Conservation (phyloP, 2,329 filamentous ascomycete genomes). For the Lasiodiplodia citricola region DNA sequence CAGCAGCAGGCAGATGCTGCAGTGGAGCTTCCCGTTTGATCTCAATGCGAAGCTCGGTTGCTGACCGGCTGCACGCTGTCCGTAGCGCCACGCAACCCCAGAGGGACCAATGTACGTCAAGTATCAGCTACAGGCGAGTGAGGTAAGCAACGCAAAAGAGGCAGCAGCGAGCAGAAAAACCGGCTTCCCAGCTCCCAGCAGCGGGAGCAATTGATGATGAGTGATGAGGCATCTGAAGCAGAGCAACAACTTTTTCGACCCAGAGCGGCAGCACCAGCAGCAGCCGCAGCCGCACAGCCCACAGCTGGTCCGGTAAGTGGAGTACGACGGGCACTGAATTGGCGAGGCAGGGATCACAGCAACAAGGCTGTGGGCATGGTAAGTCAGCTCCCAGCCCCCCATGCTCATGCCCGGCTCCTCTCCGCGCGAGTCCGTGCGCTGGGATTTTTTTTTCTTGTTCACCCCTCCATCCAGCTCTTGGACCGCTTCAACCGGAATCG, state of each 20-base stretch:
- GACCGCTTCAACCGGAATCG: background rate
- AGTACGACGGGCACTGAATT: background rate
- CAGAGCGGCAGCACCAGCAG: background rate
- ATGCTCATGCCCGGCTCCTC: constrained; percentile 9
- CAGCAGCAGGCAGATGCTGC: background rate
- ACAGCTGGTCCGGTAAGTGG: constrained; percentile 5
- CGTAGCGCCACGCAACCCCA: constrained; percentile 3
- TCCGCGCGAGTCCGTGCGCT: constrained; percentile 20
- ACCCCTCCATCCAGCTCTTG: background rate
- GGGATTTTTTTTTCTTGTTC: background rate
- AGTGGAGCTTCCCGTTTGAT: constrained; percentile 3
- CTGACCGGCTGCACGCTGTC: constrained; percentile 17
- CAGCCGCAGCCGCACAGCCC: background rate
- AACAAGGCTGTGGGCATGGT: constrained; percentile 13
- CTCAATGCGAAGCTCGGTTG: constrained; percentile 1
- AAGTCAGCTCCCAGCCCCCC: background rate
- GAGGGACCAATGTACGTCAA: background rate
- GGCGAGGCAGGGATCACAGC: background rate
- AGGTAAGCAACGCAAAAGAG: background rate
- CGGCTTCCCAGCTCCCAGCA: background rate
- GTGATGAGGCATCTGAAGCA: background rate
- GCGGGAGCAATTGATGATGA: constrained; percentile 12
- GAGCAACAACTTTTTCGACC: background rate
- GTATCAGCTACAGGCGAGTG: background rate
- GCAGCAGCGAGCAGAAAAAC: background rate